Base-by-base conservation (phyloP, 73 alveolate species). In the Paramecium sonneborni region DNA sequence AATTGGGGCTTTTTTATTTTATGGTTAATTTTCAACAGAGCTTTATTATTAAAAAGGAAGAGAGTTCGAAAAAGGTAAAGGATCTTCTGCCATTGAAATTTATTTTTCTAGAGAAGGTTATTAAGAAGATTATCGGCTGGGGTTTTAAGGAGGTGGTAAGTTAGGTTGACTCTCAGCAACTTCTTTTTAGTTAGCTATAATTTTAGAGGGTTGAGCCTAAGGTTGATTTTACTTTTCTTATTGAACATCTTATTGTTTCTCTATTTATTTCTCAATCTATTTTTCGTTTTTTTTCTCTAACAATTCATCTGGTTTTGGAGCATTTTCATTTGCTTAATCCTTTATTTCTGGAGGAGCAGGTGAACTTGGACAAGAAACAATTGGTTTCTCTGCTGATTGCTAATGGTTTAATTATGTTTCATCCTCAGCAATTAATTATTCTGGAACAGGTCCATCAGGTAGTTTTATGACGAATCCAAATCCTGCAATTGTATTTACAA, bases 101-200 rank as follows among this genome's bases (percentile, higher is more conserved):
- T 72, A 72, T 72, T 72, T 72, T 38, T 72, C 86, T 15, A 72
- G 5, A n/a, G 38, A 30, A 26, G 84, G 84, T 43, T 58, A 58
- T 62, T 52, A 14, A 52, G 84, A 62, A 62, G 39, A 30, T 30
- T 62, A 62, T 26, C 44, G 20, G 24, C 44, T 62, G 23, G 28
- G n/a, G 3, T 9, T 62, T 62, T 12, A 1, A 14, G 84, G 84
- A 3, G 52, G 84, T 26, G 44, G 84, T 0, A 62, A 62, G 0
- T 62, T 62, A 3, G 48, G 84, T 30, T 28, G 0, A 12, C 10
- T 2, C 2, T 10, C 57, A 34, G 68, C 23, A 4, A 10, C 30
- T 1, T 21, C 68, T 39, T 14, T 35, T 14, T 74, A 0, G 11
- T 18, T 62, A 12, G 55, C 57, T 9, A 9, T 26, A 1, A 14